Conservation (phyloP, 345 rosid genomes). For the Eucalyptus grandis region DNA sequence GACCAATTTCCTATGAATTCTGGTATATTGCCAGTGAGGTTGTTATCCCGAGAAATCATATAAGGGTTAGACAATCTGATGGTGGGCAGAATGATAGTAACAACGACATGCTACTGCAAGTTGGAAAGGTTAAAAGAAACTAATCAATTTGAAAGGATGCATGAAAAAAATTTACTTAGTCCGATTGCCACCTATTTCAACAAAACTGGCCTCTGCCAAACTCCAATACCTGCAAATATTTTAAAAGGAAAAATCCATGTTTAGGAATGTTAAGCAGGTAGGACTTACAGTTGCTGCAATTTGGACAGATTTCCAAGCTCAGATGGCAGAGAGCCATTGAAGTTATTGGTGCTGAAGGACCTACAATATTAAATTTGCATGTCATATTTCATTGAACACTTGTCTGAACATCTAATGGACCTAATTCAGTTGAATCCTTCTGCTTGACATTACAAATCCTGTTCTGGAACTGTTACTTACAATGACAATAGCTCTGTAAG, state of each 20-base stretch:
- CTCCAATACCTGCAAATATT: neutral
- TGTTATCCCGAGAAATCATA: neutral
- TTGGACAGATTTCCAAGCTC: neutral
- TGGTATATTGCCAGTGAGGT: neutral
- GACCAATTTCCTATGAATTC: neutral
- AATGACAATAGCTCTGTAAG: slow-evolving; percentile 32
- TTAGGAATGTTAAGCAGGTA: neutral
- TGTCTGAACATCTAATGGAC: neutral
- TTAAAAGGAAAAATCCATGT: neutral
- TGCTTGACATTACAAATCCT: neutral
- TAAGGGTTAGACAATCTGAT: neutral
- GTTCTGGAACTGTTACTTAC: slow-evolving; percentile 16
- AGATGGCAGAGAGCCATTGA: neutral
- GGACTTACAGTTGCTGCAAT: neutral
- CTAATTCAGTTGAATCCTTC: neutral
- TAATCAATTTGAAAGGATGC: neutral
- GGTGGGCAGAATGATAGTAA: neutral
- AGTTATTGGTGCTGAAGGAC: neutral
- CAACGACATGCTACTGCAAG: neutral
- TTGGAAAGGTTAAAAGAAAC: neutral
- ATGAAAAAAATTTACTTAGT: neutral
- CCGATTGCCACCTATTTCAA: neutral
- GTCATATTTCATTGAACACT: neutral
- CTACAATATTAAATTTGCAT: neutral
- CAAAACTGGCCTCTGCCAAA: neutral